Base-by-base conservation (phyloP, 495 filamentous ascomycete species). In the Neurospora discreta region DNA sequence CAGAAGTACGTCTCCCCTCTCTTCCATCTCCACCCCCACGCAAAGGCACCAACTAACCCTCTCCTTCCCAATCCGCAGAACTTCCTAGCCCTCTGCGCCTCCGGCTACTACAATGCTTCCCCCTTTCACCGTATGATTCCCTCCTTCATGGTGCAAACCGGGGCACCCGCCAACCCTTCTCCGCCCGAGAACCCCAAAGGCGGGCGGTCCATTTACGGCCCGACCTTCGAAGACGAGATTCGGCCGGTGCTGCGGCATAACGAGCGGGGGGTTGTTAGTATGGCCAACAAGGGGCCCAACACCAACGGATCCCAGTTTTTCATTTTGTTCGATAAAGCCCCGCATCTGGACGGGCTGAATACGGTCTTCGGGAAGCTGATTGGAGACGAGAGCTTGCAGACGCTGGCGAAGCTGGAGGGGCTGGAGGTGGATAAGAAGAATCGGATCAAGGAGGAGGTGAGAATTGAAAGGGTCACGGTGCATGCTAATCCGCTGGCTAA, bases 241-340 rank as follows among this genome's bases (percentile, higher is more conserved):
- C 88, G 90, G 38, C 92, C 95, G 0, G 86, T 93, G 0, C 83
- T 99, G 39, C 86, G 89, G 70, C 96, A 98, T 81, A 94, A 95
- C 80, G 88, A 89, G 71, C 89, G 95, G 39, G 95, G 95, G 23
- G 88, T 97, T 52, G 86, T 97, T 16, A 91, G 90, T 60, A 97
- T 99, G 95, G 95, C 95, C n/a, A 96, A 97, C 76, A 93, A 92
- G 75, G 90, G 91, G 3, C 85, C 91, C 3, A 87, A 86, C 10
- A 94, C 94, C 60, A 99, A 99, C 80, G 95, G 93, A 18, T 94
- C 91, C 73, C 95, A 99, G 82, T 99, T 98, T 80, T 99, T 97
- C 80, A 87, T 99, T 68, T 87, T 90, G 8, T 94, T 95, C 80
- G 93, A 90, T 67, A 87, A 91, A 36, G 93, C 93, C 58, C 90